Conservation (phyloP, 2,329 filamentous ascomycete genomes). For the Balansia obtecta region DNA sequence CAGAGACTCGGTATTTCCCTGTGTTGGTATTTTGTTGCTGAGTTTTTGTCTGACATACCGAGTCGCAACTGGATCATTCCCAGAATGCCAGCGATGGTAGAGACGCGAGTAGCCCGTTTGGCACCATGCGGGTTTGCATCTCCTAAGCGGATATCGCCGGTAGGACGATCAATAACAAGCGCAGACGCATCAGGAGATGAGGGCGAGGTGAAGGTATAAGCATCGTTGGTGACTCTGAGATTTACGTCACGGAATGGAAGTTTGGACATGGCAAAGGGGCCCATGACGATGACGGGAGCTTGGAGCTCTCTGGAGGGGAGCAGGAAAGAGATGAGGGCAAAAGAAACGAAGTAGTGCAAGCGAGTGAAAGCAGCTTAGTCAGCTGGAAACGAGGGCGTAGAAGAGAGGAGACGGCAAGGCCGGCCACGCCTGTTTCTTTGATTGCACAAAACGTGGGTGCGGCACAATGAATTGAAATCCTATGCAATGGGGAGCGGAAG, state of each 20-base stretch:
- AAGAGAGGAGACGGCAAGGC: neutral
- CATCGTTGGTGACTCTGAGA: conserved; percentile 78
- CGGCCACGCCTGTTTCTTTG: neutral
- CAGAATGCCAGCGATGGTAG: conserved; percentile 88
- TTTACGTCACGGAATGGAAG: conserved; percentile 93
- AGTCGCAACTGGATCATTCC: conserved; percentile 88
- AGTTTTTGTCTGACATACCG: conserved; percentile 41
- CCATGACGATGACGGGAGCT: conserved; percentile 18
- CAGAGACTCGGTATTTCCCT: neutral
- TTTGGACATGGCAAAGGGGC: conserved; percentile 22
- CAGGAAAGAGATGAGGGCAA: neutral
- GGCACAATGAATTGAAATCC: too few species aligned
- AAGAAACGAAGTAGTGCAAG: neutral
- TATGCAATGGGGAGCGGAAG: too few species aligned
- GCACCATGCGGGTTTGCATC: conserved; percentile 65
- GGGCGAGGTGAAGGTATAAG: conserved; percentile 94
- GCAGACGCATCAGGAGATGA: conserved; percentile 83
- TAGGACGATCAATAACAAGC: conserved; percentile 80
- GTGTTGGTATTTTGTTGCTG: neutral
- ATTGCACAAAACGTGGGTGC: neutral
- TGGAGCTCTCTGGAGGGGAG: neutral
- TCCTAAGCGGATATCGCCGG: conserved; percentile 76
- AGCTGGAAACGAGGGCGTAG: neutral
- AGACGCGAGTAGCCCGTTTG: conserved; percentile 61
- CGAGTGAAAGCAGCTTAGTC: neutral